Percentiles rank a stretch among this genome's conserved stretches.
These are phyloP conservation scores for Persicaria tinctoria DNA, from an alignment of 148 eudicot genomes.

Conservation along the genomic window DNA sequence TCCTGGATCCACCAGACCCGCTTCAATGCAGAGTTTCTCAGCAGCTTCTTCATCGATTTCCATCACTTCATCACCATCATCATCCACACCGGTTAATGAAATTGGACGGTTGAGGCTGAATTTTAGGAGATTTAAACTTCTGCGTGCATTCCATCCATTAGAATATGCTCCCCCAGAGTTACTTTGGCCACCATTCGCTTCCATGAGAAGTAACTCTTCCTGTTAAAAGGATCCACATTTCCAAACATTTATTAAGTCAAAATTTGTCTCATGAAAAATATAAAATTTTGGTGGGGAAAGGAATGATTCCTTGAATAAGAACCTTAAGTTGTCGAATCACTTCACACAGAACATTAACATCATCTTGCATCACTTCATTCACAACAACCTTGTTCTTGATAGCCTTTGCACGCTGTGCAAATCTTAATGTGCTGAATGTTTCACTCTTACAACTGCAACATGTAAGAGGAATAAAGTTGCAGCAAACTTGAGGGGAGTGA, in stretches of 20 bases:
- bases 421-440: constrained; percentile 88
- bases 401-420: constrained; percentile 97
- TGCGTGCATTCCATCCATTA: constrained; percentile 85
- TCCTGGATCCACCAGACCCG: constrained; percentile 17
- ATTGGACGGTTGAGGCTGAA: constrained; percentile 74
- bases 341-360: constrained; percentile 76
- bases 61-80: constrained; percentile 90
- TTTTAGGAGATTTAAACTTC: constrained; percentile 80
- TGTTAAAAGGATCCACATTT: constrained; percentile 18
- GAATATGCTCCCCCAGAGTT: constrained; percentile 63
- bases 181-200: constrained; percentile 47
- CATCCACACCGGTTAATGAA: constrained; percentile 49
- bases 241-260: not conserved
- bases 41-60: constrained; percentile 76
- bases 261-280: not conserved
- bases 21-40: constrained; percentile 28
- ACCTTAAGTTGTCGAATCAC: constrained; percentile 86
- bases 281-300: not conserved
- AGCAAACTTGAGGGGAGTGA: not conserved
- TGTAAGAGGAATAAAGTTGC: not conserved
- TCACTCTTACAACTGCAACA: constrained; percentile 80
- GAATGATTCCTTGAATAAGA: not conserved
- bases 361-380: constrained; percentile 90
- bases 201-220: constrained; percentile 83
- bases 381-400: constrained; percentile 90